A percentile compares a stretch with the other conserved stretches of the same genome.
Conservation (phyloP, 495 filamentous ascomycete species). For the Staphylotrichum longicolle region DNA sequence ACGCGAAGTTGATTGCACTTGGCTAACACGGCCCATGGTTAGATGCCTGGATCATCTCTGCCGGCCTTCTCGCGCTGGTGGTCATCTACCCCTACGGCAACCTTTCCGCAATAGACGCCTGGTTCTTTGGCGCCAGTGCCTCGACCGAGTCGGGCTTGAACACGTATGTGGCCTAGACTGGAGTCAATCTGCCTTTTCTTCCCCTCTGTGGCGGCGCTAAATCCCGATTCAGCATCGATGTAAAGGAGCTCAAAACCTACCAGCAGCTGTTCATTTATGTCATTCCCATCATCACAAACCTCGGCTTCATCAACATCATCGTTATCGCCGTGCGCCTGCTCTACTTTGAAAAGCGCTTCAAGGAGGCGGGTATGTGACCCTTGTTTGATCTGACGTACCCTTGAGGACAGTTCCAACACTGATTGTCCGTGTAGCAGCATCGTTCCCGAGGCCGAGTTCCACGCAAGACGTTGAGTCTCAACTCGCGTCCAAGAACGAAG, state of each 20-base stretch:
- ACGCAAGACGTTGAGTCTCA: background rate
- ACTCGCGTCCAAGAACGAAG: too few relatives aligned
- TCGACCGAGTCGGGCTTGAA: constrained; percentile 46
- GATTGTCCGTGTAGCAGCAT: background rate
- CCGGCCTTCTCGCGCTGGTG: constrained; percentile 37
- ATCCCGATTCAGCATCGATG: constrained; percentile 44
- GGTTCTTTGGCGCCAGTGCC: constrained; percentile 46
- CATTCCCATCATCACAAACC: constrained; percentile 64
- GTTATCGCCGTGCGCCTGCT: constrained; percentile 76
- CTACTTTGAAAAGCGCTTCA: constrained; percentile 83
- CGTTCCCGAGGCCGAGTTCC: background rate
- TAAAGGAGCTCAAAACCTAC: constrained; percentile 63
- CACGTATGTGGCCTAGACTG: constrained; percentile 29
- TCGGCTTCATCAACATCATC: constrained; percentile 72
- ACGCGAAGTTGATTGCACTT: too few relatives aligned
- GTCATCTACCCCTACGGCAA: constrained; percentile 45
- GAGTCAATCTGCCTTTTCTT: too few relatives aligned
- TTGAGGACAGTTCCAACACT: too few relatives aligned
- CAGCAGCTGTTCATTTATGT: constrained; percentile 63
- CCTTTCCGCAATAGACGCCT: constrained; percentile 42
- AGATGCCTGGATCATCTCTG: constrained; percentile 43
- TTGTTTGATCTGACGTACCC: background rate
- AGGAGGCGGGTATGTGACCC: constrained; percentile 52
- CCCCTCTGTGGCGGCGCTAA: background rate
- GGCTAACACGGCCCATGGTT: background rate